Evolutionary conservation across 495 filamentous ascomycete genomes (phyloP).

Genomic region (Penicillium crystallinum): DNA sequence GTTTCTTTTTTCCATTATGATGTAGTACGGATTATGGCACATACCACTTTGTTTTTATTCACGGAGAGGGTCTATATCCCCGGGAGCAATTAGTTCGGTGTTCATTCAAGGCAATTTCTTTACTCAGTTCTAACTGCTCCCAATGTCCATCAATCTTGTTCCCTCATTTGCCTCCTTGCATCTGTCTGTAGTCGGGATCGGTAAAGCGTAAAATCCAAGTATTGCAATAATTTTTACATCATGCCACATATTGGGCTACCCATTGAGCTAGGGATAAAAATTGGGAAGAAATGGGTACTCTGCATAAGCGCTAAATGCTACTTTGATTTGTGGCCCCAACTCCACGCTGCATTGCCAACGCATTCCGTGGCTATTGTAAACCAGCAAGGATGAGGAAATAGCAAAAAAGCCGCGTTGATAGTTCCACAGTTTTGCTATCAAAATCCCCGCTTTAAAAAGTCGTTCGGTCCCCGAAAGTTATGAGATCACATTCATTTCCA

Average conservation of each 20-base stretch:
- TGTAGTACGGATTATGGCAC: constrained; percentile 26
- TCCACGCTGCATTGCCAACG: constrained; percentile 4
- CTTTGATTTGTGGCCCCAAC: constrained; percentile 1
- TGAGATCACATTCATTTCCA: neutral
- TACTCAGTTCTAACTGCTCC: constrained; percentile 31
- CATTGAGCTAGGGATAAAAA: neutral
- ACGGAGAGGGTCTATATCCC: constrained; percentile 7
- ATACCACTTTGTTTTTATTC: constrained; percentile 28
- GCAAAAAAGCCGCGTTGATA: neutral
- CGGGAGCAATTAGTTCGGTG: constrained; percentile 32
- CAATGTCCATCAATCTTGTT: constrained; percentile 31
- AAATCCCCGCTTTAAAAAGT: constrained; percentile 1
- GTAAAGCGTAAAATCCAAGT: neutral
- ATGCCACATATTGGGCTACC: neutral
- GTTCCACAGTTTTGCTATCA: neutral
- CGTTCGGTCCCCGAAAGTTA: neutral
- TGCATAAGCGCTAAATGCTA: constrained; percentile 1
- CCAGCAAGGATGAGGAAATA: neutral
- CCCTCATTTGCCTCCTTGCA: constrained; percentile 23
- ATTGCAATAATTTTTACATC: too few species aligned
- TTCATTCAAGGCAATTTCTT: constrained; percentile 29
- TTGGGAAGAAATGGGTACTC: neutral
- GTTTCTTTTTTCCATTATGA: constrained; percentile 26
- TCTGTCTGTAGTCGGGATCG: constrained; percentile 14
- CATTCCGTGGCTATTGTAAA: neutral